Evolutionary conservation across 352 stramenopile species (phyloP), one percentile per base, ranked within the genome.

Genomic region (Phytophthora pisi): DNA sequence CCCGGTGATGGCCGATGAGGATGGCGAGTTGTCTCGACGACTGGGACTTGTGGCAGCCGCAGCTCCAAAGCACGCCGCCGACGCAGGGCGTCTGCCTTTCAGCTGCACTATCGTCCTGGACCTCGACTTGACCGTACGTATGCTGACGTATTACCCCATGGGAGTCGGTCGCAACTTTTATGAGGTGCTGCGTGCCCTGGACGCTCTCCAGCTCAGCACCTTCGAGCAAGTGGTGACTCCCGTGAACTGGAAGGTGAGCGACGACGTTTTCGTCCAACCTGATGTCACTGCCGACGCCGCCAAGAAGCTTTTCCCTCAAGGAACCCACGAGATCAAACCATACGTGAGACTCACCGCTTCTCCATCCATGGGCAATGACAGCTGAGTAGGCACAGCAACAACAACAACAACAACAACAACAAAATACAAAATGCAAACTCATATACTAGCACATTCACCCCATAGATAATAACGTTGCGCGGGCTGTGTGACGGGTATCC

Each of bases 211-310:
- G 61, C 76, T 94, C 26, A 72, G 81, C 50, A 84, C 72, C 18
- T 93, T 91, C 56, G 73, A 93, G 57, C 86, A 92, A 57, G 73
- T 95, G 20, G 84, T 91, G 61, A 89, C 86, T 10, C 87, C 87
- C 28, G 84, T 84, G 58, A 95, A 95, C 75, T 95, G 86, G 87
- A 93, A 92, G 54, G 72, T 92, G 61, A 94, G 86, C 62, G 87
- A 95, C 49, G 87, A 95, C 51, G 87, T 95, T 40, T 94, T 95
- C 43, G 68, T 95, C n/a, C 84, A 92, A 49, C 87, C 87, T 4
- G 78, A 88, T 38, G 56, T 95, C 38, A 71, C 73, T 11, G 73
- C 49, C 11, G 81, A 88, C 42, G 81, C 81, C n/a, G 86, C 86
- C 63, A 92, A 90, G 68, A 81, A 84, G 68, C 68, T 95, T 30